phyloP scores from a whole-genome alignment of 2,329 filamentous ascomycete species.

The Remersonia thermophila region DNA sequence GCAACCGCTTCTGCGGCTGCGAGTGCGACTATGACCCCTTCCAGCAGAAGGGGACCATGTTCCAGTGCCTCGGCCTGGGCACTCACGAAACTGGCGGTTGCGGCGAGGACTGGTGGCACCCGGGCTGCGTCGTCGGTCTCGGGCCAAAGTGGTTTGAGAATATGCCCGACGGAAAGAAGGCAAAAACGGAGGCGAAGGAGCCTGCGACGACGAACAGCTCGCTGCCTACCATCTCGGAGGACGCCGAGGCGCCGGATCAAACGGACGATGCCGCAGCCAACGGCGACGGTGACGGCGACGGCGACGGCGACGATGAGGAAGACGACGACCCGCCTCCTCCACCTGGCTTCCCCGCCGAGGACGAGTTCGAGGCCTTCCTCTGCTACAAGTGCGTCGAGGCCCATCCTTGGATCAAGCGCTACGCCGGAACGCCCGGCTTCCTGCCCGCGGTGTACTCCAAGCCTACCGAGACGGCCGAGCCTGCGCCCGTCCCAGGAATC shows the following conservation, averaged over 20 bases:
- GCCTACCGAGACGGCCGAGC: conserved; percentile 10
- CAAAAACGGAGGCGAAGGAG: conserved; percentile 20
- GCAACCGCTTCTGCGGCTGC: conserved; percentile 85
- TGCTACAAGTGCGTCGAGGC: conserved; percentile 90
- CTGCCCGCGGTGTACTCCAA: conserved; percentile 54
- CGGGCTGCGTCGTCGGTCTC: conserved; percentile 77
- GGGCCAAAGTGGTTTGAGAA: conserved; percentile 59
- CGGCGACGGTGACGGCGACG: conserved; percentile 6
- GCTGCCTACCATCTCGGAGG: conserved; percentile 40
- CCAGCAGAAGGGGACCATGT: conserved; percentile 93
- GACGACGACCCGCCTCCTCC: conserved; percentile 59
- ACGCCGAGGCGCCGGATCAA: conserved; percentile 25
- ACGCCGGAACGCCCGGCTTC: conserved; percentile 71
- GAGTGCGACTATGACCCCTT: conserved; percentile 77
- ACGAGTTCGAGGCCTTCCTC: conserved; percentile 78
- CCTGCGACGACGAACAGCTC: conserved; percentile 14
- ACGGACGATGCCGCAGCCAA: not conserved
- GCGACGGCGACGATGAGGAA: conserved; percentile 23
- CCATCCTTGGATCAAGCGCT: conserved; percentile 82
- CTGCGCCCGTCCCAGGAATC: not conserved
- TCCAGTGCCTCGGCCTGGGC: conserved; percentile 82
- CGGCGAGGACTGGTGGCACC: conserved; percentile 97
- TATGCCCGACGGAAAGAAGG: conserved; percentile 23
- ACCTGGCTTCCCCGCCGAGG: conserved; percentile 76
- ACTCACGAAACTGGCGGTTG: conserved; percentile 73